phyloP scores from a whole-genome alignment of 164 flowering plant genomes.

The Vitis amurensis region DNA sequence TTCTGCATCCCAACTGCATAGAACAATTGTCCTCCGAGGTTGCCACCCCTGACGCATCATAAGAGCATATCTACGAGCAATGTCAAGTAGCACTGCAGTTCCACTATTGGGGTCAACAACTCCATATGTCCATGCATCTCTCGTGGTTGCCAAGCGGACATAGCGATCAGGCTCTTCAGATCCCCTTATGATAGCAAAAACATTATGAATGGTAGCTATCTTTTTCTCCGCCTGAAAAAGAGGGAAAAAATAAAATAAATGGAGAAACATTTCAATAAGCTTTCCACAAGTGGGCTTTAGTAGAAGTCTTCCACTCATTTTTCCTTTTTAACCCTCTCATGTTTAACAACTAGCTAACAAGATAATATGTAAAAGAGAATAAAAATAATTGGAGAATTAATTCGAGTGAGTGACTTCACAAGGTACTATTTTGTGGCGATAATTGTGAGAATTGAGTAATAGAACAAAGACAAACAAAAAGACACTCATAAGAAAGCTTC shows the following conservation, averaged over 20 bases:
- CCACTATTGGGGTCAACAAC: slow-evolving; percentile 99
- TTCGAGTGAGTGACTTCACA: no score
- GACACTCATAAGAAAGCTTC: no score
- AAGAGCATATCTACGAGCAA: slow-evolving; percentile 70
- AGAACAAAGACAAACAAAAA: no score
- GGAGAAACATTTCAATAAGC: no score
- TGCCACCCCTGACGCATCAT: slow-evolving; percentile 69
- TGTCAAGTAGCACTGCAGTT: slow-evolving; percentile 88
- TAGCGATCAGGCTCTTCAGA: slow-evolving; percentile 84
- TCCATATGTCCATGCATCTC: slow-evolving; percentile 99
- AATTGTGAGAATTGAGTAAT: no score
- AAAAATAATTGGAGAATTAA: no score
- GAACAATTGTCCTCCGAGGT: slow-evolving; percentile 81
- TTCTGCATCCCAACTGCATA: slow-evolving; percentile 99
- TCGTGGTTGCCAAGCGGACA: slow-evolving; percentile 92
- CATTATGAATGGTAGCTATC: slow-evolving; percentile 58
- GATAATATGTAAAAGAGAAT: no score
- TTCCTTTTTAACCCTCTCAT: no score
- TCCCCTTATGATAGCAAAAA: slow-evolving; percentile 78
- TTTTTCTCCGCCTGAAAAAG: slow-evolving; percentile 36
- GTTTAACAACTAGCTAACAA: no score
- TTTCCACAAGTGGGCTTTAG: no score
- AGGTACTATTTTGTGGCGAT: no score
- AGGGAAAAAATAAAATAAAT: neutral
- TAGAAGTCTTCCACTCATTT: no score